Evolutionary conservation across 1,284 basidiomycete genomes (phyloP), one percentile per base, ranked within the genome.

Genomic region (Austroboletus niveus): DNA sequence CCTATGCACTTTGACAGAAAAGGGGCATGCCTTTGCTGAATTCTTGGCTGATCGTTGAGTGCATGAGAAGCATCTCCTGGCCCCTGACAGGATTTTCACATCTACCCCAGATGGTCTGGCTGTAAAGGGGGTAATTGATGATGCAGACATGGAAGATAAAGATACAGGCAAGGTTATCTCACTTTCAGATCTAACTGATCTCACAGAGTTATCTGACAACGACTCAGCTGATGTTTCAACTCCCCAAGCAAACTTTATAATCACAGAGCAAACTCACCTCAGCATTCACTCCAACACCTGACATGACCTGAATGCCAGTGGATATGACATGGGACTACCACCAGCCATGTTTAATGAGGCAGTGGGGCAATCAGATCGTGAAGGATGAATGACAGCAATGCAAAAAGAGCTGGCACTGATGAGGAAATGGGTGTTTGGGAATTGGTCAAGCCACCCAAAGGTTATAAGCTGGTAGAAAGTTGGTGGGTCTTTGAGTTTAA

Each of bases 381-480:
- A 14, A 6, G 35, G 15, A 6, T 36, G 4, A 14, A 2, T 10
- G 15, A 14, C 4, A 5, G 35, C 35, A n/a, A 59, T 57, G 43
- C 11, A 43, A 0, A 45, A 8, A 0, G 47, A 58, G 8, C 27
- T 55, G 0, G 29, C 7, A 0, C 3, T 46, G 11, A 42, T 56
- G 44, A 38, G 34, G 2, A 56, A 9, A 57, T 59, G 58, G 36
- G 31, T 0, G 47, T 59, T 0, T 59, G 51, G 17, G 22, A 52
- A 3, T 17, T 59, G 0, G 29, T 54, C 0, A n/a, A 42, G 1
- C 40, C 51, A 0, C 58, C 54, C 0, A 11, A 11, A 0, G 47
- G 43, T 1, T 0, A 27, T 0, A 52, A 51, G n/a, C 30, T 44
- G 0, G 50, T 59, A 2, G 42, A 54, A 0, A 47, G 51, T 4